Percentiles rank a stretch among this genome's conserved stretches.
These are phyloP conservation scores for Ogataea pignaliae DNA, from an alignment of 805 yeast species.

Conservation along the genomic window DNA sequence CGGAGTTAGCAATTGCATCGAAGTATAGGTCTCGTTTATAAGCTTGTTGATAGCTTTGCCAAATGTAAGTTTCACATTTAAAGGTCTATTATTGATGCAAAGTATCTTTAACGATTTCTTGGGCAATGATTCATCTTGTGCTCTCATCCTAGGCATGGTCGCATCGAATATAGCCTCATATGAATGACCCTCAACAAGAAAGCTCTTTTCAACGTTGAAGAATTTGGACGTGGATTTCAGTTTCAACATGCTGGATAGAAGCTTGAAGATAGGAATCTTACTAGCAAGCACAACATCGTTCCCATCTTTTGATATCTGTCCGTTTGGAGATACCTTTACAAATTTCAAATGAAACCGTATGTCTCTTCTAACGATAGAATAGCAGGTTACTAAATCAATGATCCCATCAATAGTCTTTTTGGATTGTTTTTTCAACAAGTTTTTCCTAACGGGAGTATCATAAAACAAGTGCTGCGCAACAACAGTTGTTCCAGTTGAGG, in stretches of 20 bases:
- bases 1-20: conserved; percentile 26
- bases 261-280: conserved; percentile 5
- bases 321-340: conserved; percentile 15
- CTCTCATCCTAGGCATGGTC: conserved; percentile 33
- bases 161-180: conserved; percentile 9
- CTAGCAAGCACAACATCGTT: conserved; percentile 10
- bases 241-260: conserved; percentile 15
- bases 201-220: conserved; percentile 7
- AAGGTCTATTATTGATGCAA: conserved; percentile 31
- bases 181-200: conserved; percentile 3
- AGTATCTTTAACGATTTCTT: conserved; percentile 25
- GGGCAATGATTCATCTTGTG: conserved; percentile 21
- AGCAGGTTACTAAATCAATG: conserved; percentile 24
- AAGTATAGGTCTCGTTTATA: conserved; percentile 23
- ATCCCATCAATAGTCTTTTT: conserved; percentile 23
- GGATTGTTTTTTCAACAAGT: conserved; percentile 25
- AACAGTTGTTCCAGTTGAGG: conserved; percentile 34
- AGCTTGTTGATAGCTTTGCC: conserved; percentile 28
- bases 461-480: conserved; percentile 29
- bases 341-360: conserved; percentile 29
- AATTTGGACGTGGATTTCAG: conserved; percentile 14
- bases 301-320: conserved; percentile 7
- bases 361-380: conserved; percentile 27
- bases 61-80: conserved; percentile 24
- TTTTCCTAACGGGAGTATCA: conserved; percentile 31